Base-by-base conservation (phyloP, 176 grass and related monocot genomes). In the Stipa capillata region DNA sequence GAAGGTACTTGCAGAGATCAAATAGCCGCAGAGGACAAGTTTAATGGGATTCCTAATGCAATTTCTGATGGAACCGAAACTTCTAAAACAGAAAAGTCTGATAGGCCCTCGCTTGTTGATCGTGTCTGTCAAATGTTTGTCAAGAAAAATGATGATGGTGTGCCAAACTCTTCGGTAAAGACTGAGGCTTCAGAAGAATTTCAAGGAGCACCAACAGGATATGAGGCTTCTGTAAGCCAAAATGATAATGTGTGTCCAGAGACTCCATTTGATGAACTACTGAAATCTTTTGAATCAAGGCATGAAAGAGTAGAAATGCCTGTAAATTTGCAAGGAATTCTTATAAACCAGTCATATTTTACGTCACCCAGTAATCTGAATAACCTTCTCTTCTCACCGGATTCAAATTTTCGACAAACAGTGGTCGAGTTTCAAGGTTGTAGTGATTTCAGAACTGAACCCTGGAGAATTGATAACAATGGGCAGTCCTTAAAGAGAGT, bases 291-390 rank as follows among this genome's bases (percentile, higher is more conserved):
- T 56, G 83, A 87, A 37, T 70, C 65, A 44, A 79, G 37, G 12
- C 81, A 91, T 77, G 59, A 78, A 81, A 83, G 85, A 69, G 77
- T 74, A 5, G 96, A 91, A 83, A 98, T 98, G 89, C 96, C 90
- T 61, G 84, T 58, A 67, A 92, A 89, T 87, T 86, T 94, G 83
- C 80, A 85, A 81, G 90, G 92, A 71, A 78, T 93, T 86, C 81
- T 98, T 74, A 49, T 94, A 36, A 85, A 91, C 65, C 87, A 91
- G 76, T 92, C 86, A 73, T 98, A 91, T 67, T 61, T 80, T 78
- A 36, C 69, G 8, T 73, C 90, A 11, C 90, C 92, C 15, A 65
- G 45, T 81, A 83, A 90, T 89, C 85, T 98, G 85, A 98, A 94
- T 79, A 73, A 73, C 20, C 80, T 94, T 82, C 67, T 98, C 53